Base-by-base conservation (phyloP, 1,284 basidiomycete genomes). In the Cutaneotrichosporon arboriforme region DNA sequence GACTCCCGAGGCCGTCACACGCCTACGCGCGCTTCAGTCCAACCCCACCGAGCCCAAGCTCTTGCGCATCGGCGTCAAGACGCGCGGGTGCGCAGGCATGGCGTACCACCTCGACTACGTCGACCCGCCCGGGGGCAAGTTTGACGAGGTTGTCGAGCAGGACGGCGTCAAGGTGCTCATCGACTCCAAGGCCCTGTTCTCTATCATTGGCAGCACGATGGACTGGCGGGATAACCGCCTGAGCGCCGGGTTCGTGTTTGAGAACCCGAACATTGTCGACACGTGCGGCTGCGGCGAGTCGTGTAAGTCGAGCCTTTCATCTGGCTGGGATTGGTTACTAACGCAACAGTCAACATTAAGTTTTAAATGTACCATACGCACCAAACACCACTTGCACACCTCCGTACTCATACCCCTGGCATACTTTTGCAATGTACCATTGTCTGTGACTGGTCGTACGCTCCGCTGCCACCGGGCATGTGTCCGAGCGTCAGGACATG, bases 11-110 rank as follows among this genome's bases (percentile, higher is more conserved):
- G 94, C 94, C 13, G 83, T 96, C 2, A 74, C 77, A 12, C 84
- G 88, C 26, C 79, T 97, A 38, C 81, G 77, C 8, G 80, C 79
- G 10, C 80, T 98, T 20, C 76, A 90, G 54, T 51, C 69, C 10
- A 66, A 65, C 33, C 67, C 69, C 9, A 67, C 69, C 41, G 65
- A 70, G n/a, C 92, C 93, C 1, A 89, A 91, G 68, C 81, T 96
- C 53, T 87, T 99, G 57, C 87, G 94, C 8, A 90, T 99, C 57
- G 90, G 92, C 33, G 92, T 98, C 43, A 84, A 87, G 65, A 96
- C 97, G 77, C 97, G 97, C 76, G 96, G 96, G n/a, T 99, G 96
- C 73, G 96, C 96, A 0, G 96, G 96, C 8, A 84, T 99, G 74
- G 87, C 89, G 23, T 99, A 99, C 76, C 89, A 98, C 72, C 82